These are phyloP conservation scores for Oryza meyeriana DNA, from an alignment of 176 grass and related monocot genomes.

Conservation along the genomic window DNA sequence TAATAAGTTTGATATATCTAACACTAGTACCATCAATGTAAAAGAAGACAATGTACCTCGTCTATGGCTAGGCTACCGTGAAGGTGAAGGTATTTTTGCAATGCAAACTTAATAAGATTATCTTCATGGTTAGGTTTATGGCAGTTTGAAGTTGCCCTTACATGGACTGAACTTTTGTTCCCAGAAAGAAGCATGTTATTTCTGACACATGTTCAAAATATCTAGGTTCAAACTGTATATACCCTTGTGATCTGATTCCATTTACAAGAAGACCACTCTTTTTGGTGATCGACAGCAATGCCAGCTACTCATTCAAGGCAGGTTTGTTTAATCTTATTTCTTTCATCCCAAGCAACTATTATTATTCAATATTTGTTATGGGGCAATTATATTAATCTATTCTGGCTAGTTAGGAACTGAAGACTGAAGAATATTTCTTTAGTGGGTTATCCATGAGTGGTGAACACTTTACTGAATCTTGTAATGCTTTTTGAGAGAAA, in stretches of 20 bases:
- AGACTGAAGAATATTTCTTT: not conserved
- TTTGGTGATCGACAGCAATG: conserved; percentile 81
- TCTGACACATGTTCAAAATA: conserved; percentile 32
- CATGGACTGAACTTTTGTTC: not conserved
- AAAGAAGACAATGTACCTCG: conserved; percentile 40
- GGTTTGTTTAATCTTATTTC: conserved; percentile 68
- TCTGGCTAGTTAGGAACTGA: not conserved
- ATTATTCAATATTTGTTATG: not conserved
- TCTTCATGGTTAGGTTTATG: not conserved
- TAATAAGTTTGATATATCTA: conserved; percentile 63
- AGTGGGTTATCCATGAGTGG: conserved; percentile 2
- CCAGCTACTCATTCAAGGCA: conserved; percentile 92
- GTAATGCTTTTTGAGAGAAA: not conserved
- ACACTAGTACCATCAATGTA: conserved; percentile 6
- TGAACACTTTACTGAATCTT: not conserved
- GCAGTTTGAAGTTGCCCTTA: conserved; percentile 24
- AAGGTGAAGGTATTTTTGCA: conserved; percentile 65
- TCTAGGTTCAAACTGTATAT: conserved; percentile 86
- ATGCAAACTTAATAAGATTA: not conserved
- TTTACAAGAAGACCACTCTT: conserved; percentile 95
- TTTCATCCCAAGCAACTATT: conserved; percentile 4
- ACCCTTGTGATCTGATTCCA: conserved; percentile 88
- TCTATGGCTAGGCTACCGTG: conserved; percentile 71
- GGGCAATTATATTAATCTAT: not conserved
- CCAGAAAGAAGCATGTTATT: conserved; percentile 30